Percentiles rank a stretch among this genome's conserved stretches.
These are phyloP conservation scores for Lumnitzera racemosa DNA, from an alignment of 345 rosid species.

Conservation along the genomic window DNA sequence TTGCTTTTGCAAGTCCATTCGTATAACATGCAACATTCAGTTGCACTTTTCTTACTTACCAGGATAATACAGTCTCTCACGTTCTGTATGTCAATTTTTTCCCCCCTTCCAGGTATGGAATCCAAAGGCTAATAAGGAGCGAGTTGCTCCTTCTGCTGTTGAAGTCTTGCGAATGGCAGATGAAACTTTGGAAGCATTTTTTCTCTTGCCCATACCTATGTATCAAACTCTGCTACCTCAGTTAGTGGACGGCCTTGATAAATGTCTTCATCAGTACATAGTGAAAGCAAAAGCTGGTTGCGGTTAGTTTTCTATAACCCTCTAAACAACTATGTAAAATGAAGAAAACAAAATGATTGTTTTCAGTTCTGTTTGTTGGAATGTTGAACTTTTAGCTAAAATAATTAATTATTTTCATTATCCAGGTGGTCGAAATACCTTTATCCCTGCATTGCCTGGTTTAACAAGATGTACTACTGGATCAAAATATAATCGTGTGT, in stretches of 20 bases:
- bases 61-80: not conserved
- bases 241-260: conserved; percentile 66
- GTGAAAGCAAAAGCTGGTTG: conserved; percentile 83
- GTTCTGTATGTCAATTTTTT: not conserved
- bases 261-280: conserved; percentile 70
- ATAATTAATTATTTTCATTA: conserved; percentile 1
- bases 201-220: conserved; percentile 75
- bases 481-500: conserved; percentile 61
- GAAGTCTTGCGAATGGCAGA: conserved; percentile 80
- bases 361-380: too few species aligned
- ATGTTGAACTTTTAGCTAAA: not conserved
- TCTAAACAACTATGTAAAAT: not conserved
- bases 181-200: conserved; percentile 89
- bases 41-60: not conserved
- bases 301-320: conserved; percentile 35
- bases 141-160: conserved; percentile 74
- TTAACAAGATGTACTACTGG: conserved; percentile 73
- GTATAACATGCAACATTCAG: not conserved
- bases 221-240: conserved; percentile 78
- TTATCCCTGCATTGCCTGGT: conserved; percentile 67
- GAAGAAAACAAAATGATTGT: too few species aligned
- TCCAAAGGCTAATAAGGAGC: conserved; percentile 62
- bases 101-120: conserved; percentile 59
- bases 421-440: conserved; percentile 61
- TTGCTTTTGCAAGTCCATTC: not conserved